These are phyloP conservation scores for Narthecium ossifragum DNA, from an alignment of 106 monocot species.

Conservation along the genomic window DNA sequence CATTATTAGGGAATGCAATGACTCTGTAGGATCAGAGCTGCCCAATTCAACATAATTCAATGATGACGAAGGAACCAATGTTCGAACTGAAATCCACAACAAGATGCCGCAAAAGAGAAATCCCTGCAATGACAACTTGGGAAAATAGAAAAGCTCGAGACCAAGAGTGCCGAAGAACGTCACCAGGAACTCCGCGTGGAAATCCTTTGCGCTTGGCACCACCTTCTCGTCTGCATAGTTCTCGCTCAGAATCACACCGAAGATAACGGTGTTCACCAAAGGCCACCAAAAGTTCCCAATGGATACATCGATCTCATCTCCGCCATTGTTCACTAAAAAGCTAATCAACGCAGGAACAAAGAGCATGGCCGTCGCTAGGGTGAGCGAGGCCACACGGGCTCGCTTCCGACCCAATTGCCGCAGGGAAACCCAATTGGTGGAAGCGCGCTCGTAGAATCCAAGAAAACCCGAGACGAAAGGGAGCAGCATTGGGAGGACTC, in stretches of 20 bases:
- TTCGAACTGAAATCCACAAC: constrained; percentile 65
- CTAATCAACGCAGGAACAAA: constrained; percentile 46
- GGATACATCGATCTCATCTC: constrained; percentile 10
- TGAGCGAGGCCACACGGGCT: constrained; percentile 41
- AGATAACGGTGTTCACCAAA: constrained; percentile 59
- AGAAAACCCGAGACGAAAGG: constrained; percentile 71
- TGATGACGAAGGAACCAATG: constrained; percentile 42
- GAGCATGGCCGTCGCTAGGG: constrained; percentile 47
- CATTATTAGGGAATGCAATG: constrained; percentile 45
- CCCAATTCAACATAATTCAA: constrained; percentile 59
- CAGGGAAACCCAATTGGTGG: constrained; percentile 29
- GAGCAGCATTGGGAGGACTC: constrained; percentile 35
- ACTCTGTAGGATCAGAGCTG: constrained; percentile 22
- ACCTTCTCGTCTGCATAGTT: constrained; percentile 38
- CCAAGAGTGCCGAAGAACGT: constrained; percentile 70
- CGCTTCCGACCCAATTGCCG: constrained; percentile 45
- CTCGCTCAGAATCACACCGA: constrained; percentile 67
- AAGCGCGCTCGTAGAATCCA: constrained; percentile 40
- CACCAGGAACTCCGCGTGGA: constrained; percentile 42
- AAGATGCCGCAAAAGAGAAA: constrained; percentile 65
- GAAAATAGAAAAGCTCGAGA: constrained; percentile 73
- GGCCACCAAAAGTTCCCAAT: constrained; percentile 53
- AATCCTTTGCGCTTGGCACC: constrained; percentile 21
- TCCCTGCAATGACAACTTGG: constrained; percentile 63
- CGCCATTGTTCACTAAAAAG: constrained; percentile 15